phyloP scores from a whole-genome alignment of 2,329 filamentous ascomycete species.

The Sporothrix dimorphospora region DNA sequence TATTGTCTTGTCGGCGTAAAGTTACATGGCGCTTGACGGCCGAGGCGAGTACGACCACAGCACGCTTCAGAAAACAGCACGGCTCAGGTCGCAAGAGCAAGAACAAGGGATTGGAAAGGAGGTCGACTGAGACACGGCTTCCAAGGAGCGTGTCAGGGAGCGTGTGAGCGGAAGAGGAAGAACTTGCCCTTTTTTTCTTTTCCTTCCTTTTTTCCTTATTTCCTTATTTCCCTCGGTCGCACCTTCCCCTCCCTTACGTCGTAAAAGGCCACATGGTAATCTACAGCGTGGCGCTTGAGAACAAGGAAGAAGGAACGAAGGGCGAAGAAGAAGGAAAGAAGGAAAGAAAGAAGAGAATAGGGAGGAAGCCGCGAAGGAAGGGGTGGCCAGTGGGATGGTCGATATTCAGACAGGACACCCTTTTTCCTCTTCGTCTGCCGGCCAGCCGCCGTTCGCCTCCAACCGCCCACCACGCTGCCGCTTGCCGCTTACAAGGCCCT shows the following conservation, averaged over 20 bases:
- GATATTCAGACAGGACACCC: not conserved
- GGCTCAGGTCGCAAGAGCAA: not conserved
- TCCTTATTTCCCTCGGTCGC: not conserved
- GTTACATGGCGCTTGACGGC: not conserved
- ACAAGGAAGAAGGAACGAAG: not conserved
- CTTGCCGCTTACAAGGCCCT: not conserved
- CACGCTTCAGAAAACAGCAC: slow-evolving; percentile 3
- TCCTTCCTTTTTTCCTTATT: not conserved
- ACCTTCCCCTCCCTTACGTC: slow-evolving; percentile 8
- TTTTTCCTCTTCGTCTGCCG: slow-evolving; percentile 15
- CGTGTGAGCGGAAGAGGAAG: too few species aligned
- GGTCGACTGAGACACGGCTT: not conserved
- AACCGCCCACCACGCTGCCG: not conserved
- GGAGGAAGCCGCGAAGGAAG: not conserved
- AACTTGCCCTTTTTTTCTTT: not conserved
- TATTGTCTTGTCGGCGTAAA: not conserved
- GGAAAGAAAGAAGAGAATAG: not conserved
- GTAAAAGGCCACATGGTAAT: slow-evolving; percentile 18
- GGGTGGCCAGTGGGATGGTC: not conserved
- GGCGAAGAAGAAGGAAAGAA: not conserved
- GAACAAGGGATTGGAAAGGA: not conserved
- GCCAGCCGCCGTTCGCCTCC: slow-evolving; percentile 2
- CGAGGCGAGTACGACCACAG: slow-evolving; percentile 9
- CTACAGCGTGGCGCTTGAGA: not conserved
- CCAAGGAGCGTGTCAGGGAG: not conserved